phyloP scores from a whole-genome alignment of 2,329 filamentous ascomycete species.

The Diaporthe citri region DNA sequence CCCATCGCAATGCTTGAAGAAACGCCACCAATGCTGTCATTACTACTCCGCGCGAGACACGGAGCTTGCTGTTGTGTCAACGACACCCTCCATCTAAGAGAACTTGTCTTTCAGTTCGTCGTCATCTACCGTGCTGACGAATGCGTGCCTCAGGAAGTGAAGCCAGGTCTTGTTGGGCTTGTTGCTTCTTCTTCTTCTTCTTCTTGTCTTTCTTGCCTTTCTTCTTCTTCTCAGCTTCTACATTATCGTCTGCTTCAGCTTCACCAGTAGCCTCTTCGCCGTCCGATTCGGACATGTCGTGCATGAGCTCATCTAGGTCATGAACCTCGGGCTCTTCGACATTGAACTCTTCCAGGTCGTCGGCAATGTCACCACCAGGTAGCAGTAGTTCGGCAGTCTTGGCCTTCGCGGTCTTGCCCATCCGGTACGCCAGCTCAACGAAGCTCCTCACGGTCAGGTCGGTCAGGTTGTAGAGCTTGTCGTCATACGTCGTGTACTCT shows the following conservation, averaged over 20 bases:
- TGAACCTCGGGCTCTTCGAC: constrained; percentile 39
- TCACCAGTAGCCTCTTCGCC: constrained; percentile 47
- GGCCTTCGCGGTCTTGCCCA: constrained; percentile 66
- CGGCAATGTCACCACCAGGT: constrained; percentile 33
- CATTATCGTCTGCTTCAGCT: constrained; percentile 42
- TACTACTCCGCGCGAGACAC: background rate
- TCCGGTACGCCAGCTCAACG: constrained; percentile 82
- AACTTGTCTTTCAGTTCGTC: constrained; percentile 69
- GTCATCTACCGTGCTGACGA: constrained; percentile 78
- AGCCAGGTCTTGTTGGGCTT: constrained; percentile 79
- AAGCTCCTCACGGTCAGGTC: constrained; percentile 90
- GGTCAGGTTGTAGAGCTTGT: constrained; percentile 78
- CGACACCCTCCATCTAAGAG: constrained; percentile 24
- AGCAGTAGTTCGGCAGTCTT: constrained; percentile 36
- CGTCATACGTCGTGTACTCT: constrained; percentile 87
- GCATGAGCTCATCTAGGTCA: constrained; percentile 29
- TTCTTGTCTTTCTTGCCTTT: constrained; percentile 58
- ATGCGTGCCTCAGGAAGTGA: constrained; percentile 82
- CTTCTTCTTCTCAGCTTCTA: constrained; percentile 50
- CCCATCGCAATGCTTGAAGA: constrained; percentile 32
- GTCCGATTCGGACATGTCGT: constrained; percentile 48
- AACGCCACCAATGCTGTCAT: constrained; percentile 33
- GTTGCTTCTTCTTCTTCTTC: constrained; percentile 60
- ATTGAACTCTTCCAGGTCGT: constrained; percentile 21
- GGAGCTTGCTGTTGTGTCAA: background rate